These are phyloP conservation scores for Paraphoma chrysanthemicola DNA, from an alignment of 2,329 filamentous ascomycete species.

Conservation along the genomic window DNA sequence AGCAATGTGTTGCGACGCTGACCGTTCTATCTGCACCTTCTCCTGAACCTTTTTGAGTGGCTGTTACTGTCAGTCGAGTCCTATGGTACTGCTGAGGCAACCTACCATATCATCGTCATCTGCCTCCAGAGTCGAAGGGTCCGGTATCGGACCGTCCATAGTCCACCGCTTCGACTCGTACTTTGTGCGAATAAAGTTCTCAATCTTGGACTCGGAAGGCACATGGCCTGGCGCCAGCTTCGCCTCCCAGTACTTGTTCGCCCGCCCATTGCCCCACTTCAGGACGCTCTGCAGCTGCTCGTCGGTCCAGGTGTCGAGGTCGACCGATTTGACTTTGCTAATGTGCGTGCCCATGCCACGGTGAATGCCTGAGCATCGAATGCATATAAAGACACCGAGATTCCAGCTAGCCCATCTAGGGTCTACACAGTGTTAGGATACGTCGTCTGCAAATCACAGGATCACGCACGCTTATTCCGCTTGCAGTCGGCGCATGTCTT, in stretches of 20 bases:
- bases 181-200: constrained; percentile 99
- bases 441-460: too few species aligned
- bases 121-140: constrained; percentile 84
- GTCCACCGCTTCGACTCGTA: constrained; percentile 99
- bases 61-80: constrained; percentile 44
- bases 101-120: constrained; percentile 80
- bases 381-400: constrained; percentile 95
- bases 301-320: constrained; percentile 98
- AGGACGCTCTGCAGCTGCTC: constrained; percentile 94
- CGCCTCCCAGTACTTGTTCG: constrained; percentile 98
- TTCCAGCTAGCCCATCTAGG: constrained; percentile 99
- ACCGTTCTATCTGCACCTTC: constrained; percentile 71
- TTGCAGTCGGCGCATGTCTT: constrained; percentile 99
- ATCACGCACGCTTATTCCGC: constrained; percentile 85
- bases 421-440: constrained; percentile 63
- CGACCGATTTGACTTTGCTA: constrained; percentile 96
- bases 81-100: constrained; percentile 48
- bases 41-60: constrained; percentile 73
- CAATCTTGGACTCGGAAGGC: constrained; percentile 96
- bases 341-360: constrained; percentile 99
- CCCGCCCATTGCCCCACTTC: constrained; percentile 93
- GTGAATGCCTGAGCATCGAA: constrained; percentile 97
- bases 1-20: constrained; percentile 60
- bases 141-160: constrained; percentile 96
- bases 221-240: constrained; percentile 91